phyloP scores from a whole-genome alignment of 2,329 filamentous ascomycete species.

The Aspergillus carbonarius region DNA sequence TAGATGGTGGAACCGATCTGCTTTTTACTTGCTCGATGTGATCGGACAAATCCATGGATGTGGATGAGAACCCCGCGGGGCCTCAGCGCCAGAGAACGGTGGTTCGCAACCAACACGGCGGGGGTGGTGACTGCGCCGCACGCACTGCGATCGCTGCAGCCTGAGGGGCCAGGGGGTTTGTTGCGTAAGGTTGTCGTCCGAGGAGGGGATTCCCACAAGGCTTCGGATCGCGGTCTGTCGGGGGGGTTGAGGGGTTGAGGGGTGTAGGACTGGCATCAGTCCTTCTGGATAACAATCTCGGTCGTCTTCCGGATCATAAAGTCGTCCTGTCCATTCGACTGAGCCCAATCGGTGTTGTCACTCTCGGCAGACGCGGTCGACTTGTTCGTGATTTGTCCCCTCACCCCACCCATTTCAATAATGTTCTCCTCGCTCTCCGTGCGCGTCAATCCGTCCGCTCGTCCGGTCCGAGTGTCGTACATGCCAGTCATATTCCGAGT shows the following conservation, averaged over 20 bases:
- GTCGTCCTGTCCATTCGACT: background rate
- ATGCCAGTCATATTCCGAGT: background rate
- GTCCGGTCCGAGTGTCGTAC: background rate
- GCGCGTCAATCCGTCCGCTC: background rate
- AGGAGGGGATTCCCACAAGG: background rate
- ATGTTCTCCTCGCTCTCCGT: slow-evolving; percentile 6
- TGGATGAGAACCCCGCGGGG: background rate
- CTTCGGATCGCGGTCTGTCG: too few species aligned
- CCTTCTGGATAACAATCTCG: slow-evolving; percentile 1
- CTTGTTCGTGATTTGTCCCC: background rate
- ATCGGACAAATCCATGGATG: background rate
- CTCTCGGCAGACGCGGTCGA: background rate
- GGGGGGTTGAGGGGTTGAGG: too few species aligned
- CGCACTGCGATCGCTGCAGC: background rate
- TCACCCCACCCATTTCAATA: slow-evolving; percentile 3
- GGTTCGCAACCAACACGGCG: background rate
- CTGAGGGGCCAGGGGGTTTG: background rate
- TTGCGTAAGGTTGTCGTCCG: background rate
- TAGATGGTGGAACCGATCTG: background rate
- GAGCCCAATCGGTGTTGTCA: background rate
- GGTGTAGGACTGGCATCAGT: background rate
- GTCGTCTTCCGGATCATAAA: background rate
- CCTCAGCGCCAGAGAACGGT: background rate
- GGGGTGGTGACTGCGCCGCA: background rate
- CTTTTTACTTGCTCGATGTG: background rate